Percentiles rank a stretch among this genome's conserved stretches.
These are phyloP conservation scores for Cryptococcus sp. DNA, from an alignment of 1,284 basidiomycete species.

Conservation along the genomic window DNA sequence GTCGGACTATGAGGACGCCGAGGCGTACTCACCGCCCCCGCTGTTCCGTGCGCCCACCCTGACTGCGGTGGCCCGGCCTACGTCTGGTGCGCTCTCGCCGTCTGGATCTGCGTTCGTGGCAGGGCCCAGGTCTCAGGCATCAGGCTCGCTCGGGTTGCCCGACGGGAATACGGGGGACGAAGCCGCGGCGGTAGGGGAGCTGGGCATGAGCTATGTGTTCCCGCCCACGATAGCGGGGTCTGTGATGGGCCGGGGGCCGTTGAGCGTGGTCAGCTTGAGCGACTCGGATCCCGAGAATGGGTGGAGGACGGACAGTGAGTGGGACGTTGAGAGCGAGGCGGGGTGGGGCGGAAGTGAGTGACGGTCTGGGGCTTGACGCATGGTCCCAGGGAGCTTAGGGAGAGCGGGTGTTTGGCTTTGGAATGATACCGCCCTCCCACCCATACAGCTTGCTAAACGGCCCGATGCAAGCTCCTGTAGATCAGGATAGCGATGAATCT, in stretches of 20 bases:
- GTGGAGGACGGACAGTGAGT: conserved; percentile 19
- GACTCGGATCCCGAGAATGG: conserved; percentile 18
- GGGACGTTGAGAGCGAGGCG: conserved; percentile 9
- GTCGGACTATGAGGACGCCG: conserved; percentile 23
- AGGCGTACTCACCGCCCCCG: conserved; percentile 21
- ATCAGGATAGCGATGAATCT: no score
- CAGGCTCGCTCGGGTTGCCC: background rate
- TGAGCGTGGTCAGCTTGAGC: conserved; percentile 27
- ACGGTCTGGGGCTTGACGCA: background rate
- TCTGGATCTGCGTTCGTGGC: no score
- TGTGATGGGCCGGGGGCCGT: conserved; percentile 8
- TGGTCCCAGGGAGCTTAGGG: no score
- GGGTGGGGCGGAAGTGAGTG: background rate
- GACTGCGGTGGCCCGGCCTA: background rate
- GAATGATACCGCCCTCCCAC: no score
- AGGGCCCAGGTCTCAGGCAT: background rate
- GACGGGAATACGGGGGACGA: no score
- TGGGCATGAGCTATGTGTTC: conserved; percentile 14
- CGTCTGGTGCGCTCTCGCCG: background rate
- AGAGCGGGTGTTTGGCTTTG: no score
- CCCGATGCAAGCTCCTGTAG: no score
- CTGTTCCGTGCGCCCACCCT: background rate
- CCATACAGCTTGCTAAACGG: no score
- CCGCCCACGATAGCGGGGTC: background rate
- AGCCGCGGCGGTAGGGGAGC: background rate